A percentile compares a stretch with the other conserved stretches of the same genome.
Conservation (phyloP, 345 rosid genomes). For the Eucalyptus tenuipes region DNA sequence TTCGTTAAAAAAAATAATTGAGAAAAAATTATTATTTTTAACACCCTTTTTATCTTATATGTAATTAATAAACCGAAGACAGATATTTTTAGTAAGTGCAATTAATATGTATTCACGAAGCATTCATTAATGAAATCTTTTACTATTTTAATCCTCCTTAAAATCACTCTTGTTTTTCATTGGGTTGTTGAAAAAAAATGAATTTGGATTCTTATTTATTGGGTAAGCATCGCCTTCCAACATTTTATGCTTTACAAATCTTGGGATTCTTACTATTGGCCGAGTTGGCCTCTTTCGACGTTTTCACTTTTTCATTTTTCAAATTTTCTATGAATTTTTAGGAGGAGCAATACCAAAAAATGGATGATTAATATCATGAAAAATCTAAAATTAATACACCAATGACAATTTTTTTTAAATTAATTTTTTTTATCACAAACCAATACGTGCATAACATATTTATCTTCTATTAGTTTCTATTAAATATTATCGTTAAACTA, state of each 20-base stretch:
- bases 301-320: neutral
- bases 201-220: neutral
- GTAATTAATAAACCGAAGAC: neutral
- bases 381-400: too few species aligned
- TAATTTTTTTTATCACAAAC: too few species aligned
- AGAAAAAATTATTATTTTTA: neutral
- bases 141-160: neutral
- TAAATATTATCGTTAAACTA: too few species aligned
- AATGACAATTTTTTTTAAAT: too few species aligned
- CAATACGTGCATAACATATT: accelerated
- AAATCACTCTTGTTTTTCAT: neutral
- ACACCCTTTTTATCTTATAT: neutral
- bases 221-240: neutral
- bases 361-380: too few species aligned
- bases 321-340: neutral
- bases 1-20: neutral
- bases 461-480: too few species aligned
- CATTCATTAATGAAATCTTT: neutral
- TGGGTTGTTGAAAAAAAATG: neutral
- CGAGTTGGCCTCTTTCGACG: neutral
- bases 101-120: neutral
- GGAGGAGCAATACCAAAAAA: neutral
- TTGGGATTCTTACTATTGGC: neutral
- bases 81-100: neutral
- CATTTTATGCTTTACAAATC: neutral